Conservation (phyloP, 164 flowering plant genomes). For the Taxillus chinensis region DNA sequence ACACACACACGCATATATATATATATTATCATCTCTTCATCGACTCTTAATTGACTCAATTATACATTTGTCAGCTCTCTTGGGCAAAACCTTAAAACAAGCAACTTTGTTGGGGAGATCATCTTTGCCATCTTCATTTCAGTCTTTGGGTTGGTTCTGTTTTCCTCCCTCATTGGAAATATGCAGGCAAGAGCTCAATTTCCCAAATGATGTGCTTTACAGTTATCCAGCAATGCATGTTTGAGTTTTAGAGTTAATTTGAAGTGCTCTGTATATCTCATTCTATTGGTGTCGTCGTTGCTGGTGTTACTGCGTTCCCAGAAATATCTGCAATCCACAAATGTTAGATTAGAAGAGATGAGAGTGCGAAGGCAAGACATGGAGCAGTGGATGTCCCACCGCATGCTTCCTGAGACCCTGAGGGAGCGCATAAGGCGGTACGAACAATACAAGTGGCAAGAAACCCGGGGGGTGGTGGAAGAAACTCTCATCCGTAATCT, state of each 20-base stretch:
- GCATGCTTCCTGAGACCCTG: conserved; percentile 28
- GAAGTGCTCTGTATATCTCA: too few species aligned
- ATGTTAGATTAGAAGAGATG: conserved; percentile 36
- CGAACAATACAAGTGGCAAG: conserved; percentile 43
- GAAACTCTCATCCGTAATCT: conserved; percentile 22
- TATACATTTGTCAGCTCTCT: conserved; percentile 33
- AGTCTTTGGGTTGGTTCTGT: conserved; percentile 31
- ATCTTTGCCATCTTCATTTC: conserved; percentile 27
- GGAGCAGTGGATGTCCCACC: conserved; percentile 43
- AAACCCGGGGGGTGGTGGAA: conserved; percentile 42
- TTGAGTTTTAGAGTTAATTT: too few species aligned
- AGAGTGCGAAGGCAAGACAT: conserved; percentile 31
- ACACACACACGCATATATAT: too few species aligned
- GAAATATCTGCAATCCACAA: conserved; percentile 33
- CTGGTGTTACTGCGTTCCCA: background rate
- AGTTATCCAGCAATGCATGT: too few species aligned
- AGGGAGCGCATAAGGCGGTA: conserved; percentile 28
- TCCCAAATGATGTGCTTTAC: background rate
- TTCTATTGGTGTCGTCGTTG: too few species aligned
- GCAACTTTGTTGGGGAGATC: conserved; percentile 32
- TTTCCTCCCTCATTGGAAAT: conserved; percentile 36
- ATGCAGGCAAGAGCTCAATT: conserved; percentile 27
- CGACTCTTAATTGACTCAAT: too few species aligned
- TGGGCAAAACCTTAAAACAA: conserved; percentile 58
- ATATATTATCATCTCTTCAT: too few species aligned